These are phyloP conservation scores for Plasmodium adleri DNA, from an alignment of 169 alveolate genomes.

Conservation along the genomic window DNA sequence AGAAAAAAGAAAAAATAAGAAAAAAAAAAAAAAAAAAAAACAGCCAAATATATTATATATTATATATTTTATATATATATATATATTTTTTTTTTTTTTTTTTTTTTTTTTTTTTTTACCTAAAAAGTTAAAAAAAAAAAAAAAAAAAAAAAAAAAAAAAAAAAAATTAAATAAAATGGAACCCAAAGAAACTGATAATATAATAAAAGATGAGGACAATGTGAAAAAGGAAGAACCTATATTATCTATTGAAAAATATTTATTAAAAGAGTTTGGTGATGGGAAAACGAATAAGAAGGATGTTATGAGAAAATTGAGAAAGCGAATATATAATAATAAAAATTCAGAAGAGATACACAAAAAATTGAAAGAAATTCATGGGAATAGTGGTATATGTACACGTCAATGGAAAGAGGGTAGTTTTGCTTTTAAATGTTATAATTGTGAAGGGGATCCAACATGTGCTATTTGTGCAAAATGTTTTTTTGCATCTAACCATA, in stretches of 20 bases:
- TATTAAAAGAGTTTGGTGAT: constrained; percentile 37
- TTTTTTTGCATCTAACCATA: constrained; percentile 59
- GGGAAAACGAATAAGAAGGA: constrained; percentile 52
- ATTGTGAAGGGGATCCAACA: constrained; percentile 76
- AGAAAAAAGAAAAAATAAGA: neutral
- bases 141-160: neutral
- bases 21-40: neutral
- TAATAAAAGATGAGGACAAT: too few species aligned
- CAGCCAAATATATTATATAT: neutral
- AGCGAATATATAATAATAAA: constrained; percentile 37
- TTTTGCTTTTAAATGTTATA: constrained; percentile 73
- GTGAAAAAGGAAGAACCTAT: neutral
- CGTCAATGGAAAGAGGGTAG: constrained; percentile 69
- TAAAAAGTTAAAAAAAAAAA: constrained; percentile 1
- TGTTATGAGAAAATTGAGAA: constrained; percentile 43
- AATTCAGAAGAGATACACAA: constrained; percentile 28
- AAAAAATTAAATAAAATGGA: neutral
- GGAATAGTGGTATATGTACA: constrained; percentile 72
- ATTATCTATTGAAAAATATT: constrained; percentile 14
- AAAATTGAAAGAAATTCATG: constrained; percentile 70
- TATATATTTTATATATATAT: too few species aligned
- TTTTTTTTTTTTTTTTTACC: constrained; percentile 1
- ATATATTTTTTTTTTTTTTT: neutral
- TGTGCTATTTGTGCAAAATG: constrained; percentile 78
- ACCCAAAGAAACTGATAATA: too few species aligned